These are phyloP conservation scores for Nematocida homosporus DNA, from an alignment of 371 early-diverging fungal genomes.

Conservation along the genomic window DNA sequence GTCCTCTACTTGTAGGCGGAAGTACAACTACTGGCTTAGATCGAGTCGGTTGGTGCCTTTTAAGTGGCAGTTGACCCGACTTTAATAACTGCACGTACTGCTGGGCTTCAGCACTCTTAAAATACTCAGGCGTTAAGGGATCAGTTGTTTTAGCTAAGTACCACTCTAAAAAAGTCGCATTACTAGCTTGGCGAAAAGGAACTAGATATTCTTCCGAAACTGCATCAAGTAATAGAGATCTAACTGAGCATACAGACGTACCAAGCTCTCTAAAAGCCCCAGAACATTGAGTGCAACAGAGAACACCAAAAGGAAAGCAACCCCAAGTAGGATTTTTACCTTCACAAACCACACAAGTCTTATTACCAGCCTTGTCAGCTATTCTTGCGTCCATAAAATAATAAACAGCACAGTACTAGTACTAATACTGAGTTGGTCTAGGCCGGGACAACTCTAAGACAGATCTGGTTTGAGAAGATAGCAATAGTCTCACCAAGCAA, in stretches of 20 bases:
- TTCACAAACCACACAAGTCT: conserved; percentile 36
- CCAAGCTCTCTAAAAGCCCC: conserved; percentile 38
- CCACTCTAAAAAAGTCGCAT: conserved; percentile 39
- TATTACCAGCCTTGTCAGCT: conserved; percentile 46
- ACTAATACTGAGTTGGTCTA: background rate
- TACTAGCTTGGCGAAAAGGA: conserved; percentile 17
- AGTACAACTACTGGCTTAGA: background rate
- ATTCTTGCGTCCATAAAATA: conserved; percentile 37
- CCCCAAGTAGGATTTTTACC: conserved; percentile 53
- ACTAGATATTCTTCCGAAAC: conserved; percentile 28
- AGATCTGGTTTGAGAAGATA: background rate
- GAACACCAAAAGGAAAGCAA: conserved; percentile 39
- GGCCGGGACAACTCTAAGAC: background rate
- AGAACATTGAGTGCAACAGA: conserved; percentile 49
- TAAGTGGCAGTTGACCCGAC: background rate
- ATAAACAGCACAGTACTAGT: conserved; percentile 22
- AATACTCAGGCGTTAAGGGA: conserved; percentile 18
- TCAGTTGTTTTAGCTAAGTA: conserved; percentile 6
- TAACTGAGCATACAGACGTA: conserved; percentile 41
- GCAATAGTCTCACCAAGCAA: background rate
- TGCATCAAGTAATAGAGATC: conserved; percentile 34
- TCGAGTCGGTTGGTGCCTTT: background rate
- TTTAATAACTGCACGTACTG: conserved; percentile 12
- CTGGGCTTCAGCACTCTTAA: conserved; percentile 22
- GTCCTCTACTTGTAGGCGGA: background rate